Evolutionary conservation across 352 stramenopile species (phyloP), one percentile per base, ranked within the genome.

Genomic region (Plasmopara halstedii): DNA sequence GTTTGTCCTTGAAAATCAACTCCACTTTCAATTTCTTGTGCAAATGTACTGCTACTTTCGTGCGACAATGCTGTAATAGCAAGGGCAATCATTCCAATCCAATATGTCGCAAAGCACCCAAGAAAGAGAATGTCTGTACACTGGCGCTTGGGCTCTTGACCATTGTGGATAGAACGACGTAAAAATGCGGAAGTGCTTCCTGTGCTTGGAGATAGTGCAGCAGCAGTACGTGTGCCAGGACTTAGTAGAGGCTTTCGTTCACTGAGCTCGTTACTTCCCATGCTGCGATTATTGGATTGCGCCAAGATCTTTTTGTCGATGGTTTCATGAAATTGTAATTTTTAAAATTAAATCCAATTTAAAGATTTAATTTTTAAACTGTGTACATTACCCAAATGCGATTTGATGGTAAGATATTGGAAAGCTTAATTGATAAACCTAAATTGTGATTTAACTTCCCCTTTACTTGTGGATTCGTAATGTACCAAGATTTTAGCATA

Each of bases 31-130:
- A 92, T 85, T 50, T 88, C 84, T 45, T 86, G 71, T 21, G 76
- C 77, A 40, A 85, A 89, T 14, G 59, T 58, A 8, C 63, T 59
- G 35, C 75, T 85, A 35, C 67, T 85, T 39, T 92, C 64, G 19
- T 70, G 72, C 10, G 75, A 79, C 21, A 88, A 83, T 11, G 80
- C 72, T 9, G 77, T 67, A 15, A 85, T 65, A 21, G 65, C 74
- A 11, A 92, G 62, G 20, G 59, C 75, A 25, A 88, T 34, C 80
- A 92, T 88, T 13, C 77, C 80, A 26, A 89, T 53, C 77, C 78
- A 88, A 56, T 92, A 92, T 13, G 47, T 56, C 7, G 52, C 61
- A 23, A 91, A 68, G n/a, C 71, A 26, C 0, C 64, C 56, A 6
- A 91, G 51, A 14, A 69, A 73, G 19, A 83, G 59, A 0, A 79